These are phyloP conservation scores for Arctostaphylos glauca DNA, from an alignment of 148 eudicot species.

Conservation along the genomic window DNA sequence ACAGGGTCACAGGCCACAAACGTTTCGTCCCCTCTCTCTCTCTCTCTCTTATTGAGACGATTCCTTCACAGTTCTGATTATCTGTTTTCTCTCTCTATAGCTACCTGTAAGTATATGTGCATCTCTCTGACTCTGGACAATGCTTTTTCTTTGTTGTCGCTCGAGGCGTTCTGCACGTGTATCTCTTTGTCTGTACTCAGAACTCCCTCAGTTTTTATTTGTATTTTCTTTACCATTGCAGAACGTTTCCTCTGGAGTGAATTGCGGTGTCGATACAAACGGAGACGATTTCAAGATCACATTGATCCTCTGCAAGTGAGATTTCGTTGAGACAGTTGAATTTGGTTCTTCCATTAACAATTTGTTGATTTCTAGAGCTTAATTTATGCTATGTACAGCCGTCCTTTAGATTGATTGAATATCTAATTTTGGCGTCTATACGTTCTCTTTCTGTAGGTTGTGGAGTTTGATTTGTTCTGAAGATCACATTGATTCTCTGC, in stretches of 20 bases:
- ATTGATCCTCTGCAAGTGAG: background rate
- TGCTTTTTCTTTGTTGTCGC: background rate
- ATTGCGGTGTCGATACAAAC: background rate
- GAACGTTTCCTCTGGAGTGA: background rate
- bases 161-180: background rate
- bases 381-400: background rate
- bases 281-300: background rate
- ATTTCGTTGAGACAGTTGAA: slow-evolving; percentile 5
- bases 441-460: background rate
- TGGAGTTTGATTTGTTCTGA: background rate
- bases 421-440: background rate
- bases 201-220: background rate
- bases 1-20: background rate
- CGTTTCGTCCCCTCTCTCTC: background rate
- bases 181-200: background rate
- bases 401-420: background rate
- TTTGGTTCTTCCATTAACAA: background rate
- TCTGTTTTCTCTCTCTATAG: background rate
- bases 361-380: background rate
- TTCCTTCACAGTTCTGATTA: background rate
- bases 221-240: background rate
- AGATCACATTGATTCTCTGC: background rate
- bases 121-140: background rate
- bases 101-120: background rate
- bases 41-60: background rate